Conservation (phyloP, 441 rosid species). For the Euphorbia corollata region DNA sequence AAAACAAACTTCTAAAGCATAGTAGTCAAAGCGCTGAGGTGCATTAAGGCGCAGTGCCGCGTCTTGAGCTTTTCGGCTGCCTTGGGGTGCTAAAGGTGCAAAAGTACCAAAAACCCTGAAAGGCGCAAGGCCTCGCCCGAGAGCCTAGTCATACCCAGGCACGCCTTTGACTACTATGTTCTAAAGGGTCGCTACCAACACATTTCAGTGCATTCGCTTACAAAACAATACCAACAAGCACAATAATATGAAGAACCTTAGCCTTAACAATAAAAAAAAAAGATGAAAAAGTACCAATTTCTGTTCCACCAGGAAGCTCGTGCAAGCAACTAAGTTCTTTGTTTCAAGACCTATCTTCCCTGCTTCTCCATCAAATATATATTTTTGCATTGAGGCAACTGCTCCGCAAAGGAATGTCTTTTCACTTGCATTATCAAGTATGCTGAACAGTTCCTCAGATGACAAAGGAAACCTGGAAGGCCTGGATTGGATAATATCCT, state of each 20-base stretch:
- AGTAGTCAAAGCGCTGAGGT: too few species aligned
- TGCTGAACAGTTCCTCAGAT: constrained; percentile 62
- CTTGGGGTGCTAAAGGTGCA: too few species aligned
- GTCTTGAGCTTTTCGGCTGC: too few species aligned
- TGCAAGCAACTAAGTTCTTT: constrained; percentile 75
- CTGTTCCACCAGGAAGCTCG: constrained; percentile 82
- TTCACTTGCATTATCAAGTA: constrained; percentile 97
- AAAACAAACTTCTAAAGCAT: constrained; percentile 1
- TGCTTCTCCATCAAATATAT: constrained; percentile 80
- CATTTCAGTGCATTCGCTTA: neutral
- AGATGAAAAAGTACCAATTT: constrained; percentile 47
- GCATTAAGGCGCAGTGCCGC: too few species aligned
- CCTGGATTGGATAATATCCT: constrained; percentile 77
- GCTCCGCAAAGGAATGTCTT: constrained; percentile 67
- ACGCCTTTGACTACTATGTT: too few species aligned
- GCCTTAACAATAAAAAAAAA: constrained; percentile 9
- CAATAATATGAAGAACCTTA: neutral
- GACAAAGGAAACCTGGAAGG: constrained; percentile 62
- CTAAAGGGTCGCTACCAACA: neutral
- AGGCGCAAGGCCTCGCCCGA: too few species aligned
- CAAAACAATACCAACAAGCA: neutral
- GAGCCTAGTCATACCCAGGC: too few species aligned
- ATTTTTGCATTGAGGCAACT: constrained; percentile 69
- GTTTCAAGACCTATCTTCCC: constrained; percentile 73
- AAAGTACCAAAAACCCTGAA: too few species aligned